These are phyloP conservation scores for Dactylonectria macrodidyma DNA, from an alignment of 2,329 filamentous ascomycete species.

Conservation along the genomic window DNA sequence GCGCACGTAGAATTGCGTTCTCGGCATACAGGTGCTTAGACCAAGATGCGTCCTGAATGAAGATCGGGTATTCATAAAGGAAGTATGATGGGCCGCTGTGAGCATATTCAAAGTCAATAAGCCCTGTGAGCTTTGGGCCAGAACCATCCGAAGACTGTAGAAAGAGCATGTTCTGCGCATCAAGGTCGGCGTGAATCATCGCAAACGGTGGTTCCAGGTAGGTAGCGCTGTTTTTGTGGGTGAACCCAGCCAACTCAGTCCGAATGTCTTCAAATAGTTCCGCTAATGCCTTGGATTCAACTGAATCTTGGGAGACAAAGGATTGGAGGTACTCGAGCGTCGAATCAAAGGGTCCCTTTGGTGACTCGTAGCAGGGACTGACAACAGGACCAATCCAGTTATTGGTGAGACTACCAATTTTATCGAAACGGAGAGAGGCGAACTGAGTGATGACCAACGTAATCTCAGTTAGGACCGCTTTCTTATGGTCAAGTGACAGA, in stretches of 20 bases:
- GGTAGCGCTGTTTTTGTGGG: fast-evolving
- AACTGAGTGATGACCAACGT: constrained; percentile 2
- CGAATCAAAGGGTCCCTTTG: constrained; percentile 6
- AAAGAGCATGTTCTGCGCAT: constrained; percentile 21
- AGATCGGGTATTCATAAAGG: constrained; percentile 19
- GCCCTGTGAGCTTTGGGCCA: not conserved
- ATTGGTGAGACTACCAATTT: constrained; percentile 11
- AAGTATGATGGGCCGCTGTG: constrained; percentile 11
- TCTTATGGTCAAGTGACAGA: constrained; percentile 10
- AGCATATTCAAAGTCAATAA: constrained; percentile 17
- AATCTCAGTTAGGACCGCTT: not conserved
- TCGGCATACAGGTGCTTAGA: constrained; percentile 1
- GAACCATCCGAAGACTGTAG: not conserved
- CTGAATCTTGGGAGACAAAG: not conserved
- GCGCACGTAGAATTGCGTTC: not conserved
- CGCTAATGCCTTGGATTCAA: not conserved
- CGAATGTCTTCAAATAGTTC: not conserved
- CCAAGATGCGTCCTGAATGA: constrained; percentile 18
- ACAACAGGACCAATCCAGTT: not conserved
- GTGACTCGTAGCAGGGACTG: not conserved
- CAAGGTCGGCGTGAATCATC: constrained; percentile 19
- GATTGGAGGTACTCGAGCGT: constrained; percentile 5
- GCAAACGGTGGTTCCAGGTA: not conserved
- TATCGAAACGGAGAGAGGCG: constrained; percentile 8
- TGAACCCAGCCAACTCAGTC: not conserved